Evolutionary conservation across 2,329 filamentous ascomycete species (phyloP), one percentile per base, ranked within the genome.

Genomic region (Xylaria sp.): DNA sequence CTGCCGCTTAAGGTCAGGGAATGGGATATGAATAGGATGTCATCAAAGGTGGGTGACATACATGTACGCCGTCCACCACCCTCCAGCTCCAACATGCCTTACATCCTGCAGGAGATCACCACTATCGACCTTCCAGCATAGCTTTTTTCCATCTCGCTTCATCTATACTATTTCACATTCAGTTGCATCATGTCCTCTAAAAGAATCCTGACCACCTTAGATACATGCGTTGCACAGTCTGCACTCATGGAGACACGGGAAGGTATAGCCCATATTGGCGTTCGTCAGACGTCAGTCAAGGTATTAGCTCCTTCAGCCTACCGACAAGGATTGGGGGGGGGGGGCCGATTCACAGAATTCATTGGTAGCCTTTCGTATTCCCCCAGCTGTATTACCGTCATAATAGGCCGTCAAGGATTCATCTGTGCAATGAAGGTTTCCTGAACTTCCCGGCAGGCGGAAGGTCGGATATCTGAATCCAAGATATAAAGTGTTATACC

Each of bases 301-400:
- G 54, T 18, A 40, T 59, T 51, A 61, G 57, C 56, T 63, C 55
- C 60, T 62, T 50, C 53, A 62, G 45, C 48, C 48, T 55, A 52
- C 50, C 40, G 53, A 46, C 41, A 56, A 56, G 49, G 54, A 22
- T 22, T 26, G 39, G 44, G 46, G 20, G 20, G 38, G 51, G 53
- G 44, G 46, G 20, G 20, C 40, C 54, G 53, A 52, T 57, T 53
- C 37, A 26, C 45, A 21, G 18, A 48, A 49, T 24, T 58, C 44
- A 63, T 63, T 63, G 58, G 60, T 39, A 59, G 60, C 54, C 50
- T 52, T 34, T 59, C 21, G 41, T 19, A 56, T 56, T 59, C 60
- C 51, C 59, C 57, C 56, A 57, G 58, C 57, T 60, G 60, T 50
- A 43, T 26, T 44, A 17, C 40, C 26, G 45, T 59, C 52, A 48